Percentiles rank a stretch among this genome's conserved stretches.
Evolutionary conservation across 164 flowering plant species (phyloP).

Genomic region (Liquidambar formosana): DNA sequence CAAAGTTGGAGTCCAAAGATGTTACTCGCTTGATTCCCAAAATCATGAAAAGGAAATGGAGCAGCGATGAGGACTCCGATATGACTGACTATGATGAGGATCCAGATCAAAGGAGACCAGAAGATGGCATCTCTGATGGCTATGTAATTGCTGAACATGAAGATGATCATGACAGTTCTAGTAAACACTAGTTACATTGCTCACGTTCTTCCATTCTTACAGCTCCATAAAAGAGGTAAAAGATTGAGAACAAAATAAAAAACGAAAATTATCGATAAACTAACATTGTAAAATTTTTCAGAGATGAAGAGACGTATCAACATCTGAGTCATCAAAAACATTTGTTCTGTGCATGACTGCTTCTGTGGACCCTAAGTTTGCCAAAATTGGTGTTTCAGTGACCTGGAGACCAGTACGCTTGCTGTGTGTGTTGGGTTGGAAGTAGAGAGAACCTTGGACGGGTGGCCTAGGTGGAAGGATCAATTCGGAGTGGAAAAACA

Average conservation of each 20-base stretch:
- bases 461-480: constrained; percentile 22
- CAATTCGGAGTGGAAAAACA: constrained; percentile 31
- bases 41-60: constrained; percentile 67
- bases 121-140: constrained; percentile 31
- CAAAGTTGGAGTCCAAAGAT: constrained; percentile 45
- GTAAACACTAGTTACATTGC: constrained; percentile 31
- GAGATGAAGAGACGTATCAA: constrained; percentile 74
- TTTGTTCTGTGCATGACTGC: constrained; percentile 21
- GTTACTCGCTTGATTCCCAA: constrained; percentile 71
- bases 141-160: constrained; percentile 40
- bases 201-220: constrained; percentile 21
- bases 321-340: constrained; percentile 37
- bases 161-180: constrained; percentile 27
- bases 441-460: constrained; percentile 8
- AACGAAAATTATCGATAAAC: constrained; percentile 4
- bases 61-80: constrained; percentile 39
- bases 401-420: constrained; percentile 9
- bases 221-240: constrained; percentile 15
- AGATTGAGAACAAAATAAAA: constrained; percentile 9
- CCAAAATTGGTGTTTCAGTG: constrained; percentile 6
- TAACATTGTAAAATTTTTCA: constrained; percentile 33
- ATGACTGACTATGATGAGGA: constrained; percentile 25
- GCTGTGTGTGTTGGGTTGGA: constrained; percentile 8
- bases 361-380: constrained; percentile 13
- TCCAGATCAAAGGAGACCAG: constrained; percentile 28